Evolutionary conservation across 768 basidiomycete genomes (phyloP).

Genomic region (Lactifluus subvellereus): DNA sequence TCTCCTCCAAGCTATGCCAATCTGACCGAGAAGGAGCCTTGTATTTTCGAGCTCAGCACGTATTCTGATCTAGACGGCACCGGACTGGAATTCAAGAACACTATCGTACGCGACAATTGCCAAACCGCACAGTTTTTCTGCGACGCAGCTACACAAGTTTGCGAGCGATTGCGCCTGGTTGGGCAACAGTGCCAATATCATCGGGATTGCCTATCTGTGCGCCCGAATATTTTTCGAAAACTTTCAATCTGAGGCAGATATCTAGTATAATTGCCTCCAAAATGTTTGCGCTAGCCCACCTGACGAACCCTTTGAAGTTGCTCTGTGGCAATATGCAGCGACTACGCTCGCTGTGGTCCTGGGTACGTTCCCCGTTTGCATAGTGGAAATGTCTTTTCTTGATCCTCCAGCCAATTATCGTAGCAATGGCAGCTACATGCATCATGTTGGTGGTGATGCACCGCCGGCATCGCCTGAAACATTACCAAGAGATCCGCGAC

Average conservation of each 20-base stretch:
- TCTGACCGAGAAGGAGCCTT: conserved; percentile 35
- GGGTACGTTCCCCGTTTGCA: conserved; percentile 16
- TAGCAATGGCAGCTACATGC: conserved; percentile 24
- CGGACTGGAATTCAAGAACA: conserved; percentile 15
- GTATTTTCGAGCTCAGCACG: conserved; percentile 37
- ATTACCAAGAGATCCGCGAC: conserved; percentile 21
- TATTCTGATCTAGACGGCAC: conserved; percentile 27
- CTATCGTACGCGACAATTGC: conserved; percentile 24
- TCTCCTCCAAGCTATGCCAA: conserved; percentile 34
- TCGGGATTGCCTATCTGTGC: conserved; percentile 21
- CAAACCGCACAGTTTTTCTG: conserved; percentile 20
- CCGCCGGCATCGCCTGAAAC: conserved; percentile 21
- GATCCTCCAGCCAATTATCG: background rate
- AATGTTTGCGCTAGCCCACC: conserved; percentile 23
- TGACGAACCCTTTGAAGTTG: conserved; percentile 22
- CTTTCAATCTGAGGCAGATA: background rate
- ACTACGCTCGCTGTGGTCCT: conserved; percentile 21
- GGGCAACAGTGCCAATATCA: conserved; percentile 22
- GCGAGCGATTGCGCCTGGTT: conserved; percentile 10
- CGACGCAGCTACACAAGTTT: conserved; percentile 14
- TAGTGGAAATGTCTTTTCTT: background rate
- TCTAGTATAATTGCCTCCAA: conserved; percentile 21
- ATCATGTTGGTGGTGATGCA: conserved; percentile 23
- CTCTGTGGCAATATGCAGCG: conserved; percentile 24
- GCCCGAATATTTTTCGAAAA: background rate